phyloP scores from a whole-genome alignment of 2,329 filamentous ascomycete genomes.

The Curvularia lunata region DNA sequence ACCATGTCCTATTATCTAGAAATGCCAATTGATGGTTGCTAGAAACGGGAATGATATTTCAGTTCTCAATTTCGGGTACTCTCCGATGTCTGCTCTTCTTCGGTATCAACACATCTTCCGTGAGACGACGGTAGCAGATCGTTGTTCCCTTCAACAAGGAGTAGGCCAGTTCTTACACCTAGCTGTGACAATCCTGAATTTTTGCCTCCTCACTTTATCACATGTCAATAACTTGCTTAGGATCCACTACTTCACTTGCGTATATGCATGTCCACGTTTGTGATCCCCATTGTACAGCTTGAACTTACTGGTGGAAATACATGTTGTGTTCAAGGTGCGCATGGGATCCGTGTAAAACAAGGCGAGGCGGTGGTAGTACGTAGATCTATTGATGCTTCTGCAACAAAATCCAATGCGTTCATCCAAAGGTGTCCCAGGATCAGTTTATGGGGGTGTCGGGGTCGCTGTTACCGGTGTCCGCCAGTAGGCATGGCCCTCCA shows the following conservation, averaged over 20 bases:
- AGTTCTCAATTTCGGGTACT: background rate
- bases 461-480: constrained; percentile 33
- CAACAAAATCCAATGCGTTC: background rate
- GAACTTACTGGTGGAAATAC: background rate
- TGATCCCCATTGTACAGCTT: background rate
- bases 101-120: background rate
- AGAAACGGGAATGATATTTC: background rate
- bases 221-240: background rate
- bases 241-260: background rate
- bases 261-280: background rate
- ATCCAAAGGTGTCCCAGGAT: background rate
- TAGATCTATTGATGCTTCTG: background rate
- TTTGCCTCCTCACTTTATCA: background rate
- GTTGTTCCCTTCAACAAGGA: background rate
- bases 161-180: background rate
- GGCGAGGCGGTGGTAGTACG: background rate
- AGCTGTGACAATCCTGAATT: too few species aligned
- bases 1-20: background rate
- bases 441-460: constrained; percentile 21
- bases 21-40: background rate
- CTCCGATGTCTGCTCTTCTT: background rate
- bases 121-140: background rate
- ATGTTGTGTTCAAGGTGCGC: background rate
- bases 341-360: background rate
- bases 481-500: constrained; percentile 36